A percentile compares a stretch with the other conserved stretches of the same genome.
Evolutionary conservation across 768 basidiomycete species (phyloP).

Genomic region (Neoboletus brunneissimus): DNA sequence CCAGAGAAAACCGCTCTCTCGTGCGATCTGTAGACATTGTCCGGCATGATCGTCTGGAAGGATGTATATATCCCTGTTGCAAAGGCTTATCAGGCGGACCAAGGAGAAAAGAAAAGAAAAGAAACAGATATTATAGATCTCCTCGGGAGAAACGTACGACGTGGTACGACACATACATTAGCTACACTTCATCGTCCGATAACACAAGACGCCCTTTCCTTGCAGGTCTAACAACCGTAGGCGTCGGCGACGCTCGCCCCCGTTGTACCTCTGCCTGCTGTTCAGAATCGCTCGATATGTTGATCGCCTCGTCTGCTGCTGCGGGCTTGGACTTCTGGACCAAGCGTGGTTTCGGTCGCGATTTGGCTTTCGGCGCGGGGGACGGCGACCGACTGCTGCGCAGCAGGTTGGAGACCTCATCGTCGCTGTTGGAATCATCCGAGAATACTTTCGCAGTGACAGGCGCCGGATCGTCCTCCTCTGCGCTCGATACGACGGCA

Average conservation of each 20-base stretch:
- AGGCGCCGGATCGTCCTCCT: constrained; percentile 24
- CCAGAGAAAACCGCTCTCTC: not conserved
- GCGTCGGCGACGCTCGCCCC: not conserved
- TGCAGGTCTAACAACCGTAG: constrained; percentile 11
- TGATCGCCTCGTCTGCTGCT: constrained; percentile 9
- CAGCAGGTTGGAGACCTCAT: constrained; percentile 20
- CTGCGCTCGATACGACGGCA: constrained; percentile 43
- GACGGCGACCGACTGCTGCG: constrained; percentile 27
- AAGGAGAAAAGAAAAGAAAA: not conserved
- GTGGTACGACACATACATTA: constrained; percentile 10
- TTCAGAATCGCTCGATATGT: constrained; percentile 26
- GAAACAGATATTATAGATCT: not conserved
- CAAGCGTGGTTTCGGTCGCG: constrained; percentile 40
- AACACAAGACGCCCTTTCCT: constrained; percentile 34
- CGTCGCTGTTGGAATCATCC: constrained; percentile 26
- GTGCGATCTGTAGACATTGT: not conserved
- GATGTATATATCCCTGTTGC: not conserved
- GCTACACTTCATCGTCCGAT: constrained; percentile 39
- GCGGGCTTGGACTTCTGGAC: constrained; percentile 34
- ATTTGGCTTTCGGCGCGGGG: constrained; percentile 14
- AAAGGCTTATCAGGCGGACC: constrained; percentile 6
- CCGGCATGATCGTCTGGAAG: not conserved
- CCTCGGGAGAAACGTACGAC: constrained; percentile 6
- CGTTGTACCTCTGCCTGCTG: not conserved
- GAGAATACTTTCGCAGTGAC: constrained; percentile 13